These are phyloP conservation scores for Phytopythium mirpurense DNA, from an alignment of 352 stramenopile genomes.

Conservation along the genomic window DNA sequence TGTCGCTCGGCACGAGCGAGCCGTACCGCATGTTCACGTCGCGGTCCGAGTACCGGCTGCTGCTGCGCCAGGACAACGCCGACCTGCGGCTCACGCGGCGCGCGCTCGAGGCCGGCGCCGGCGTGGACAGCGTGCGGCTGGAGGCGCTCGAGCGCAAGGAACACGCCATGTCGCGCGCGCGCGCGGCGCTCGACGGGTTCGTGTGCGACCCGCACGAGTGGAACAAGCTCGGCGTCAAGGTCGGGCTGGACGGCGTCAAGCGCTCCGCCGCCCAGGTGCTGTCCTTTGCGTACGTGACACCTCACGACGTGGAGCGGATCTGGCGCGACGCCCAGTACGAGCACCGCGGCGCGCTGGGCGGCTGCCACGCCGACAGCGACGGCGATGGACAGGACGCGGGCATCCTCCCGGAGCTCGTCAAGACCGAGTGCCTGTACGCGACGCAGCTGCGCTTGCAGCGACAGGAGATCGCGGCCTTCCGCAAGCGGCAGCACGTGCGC, in stretches of 20 bases:
- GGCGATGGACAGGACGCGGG: conserved; percentile 9
- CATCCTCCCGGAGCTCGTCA: conserved; percentile 45
- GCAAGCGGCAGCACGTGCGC: conserved; percentile 89
- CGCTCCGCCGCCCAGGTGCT: conserved; percentile 72
- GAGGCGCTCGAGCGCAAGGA: conserved; percentile 85
- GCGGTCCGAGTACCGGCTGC: conserved; percentile 88
- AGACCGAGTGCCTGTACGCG: conserved; percentile 91
- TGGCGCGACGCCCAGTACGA: conserved; percentile 45
- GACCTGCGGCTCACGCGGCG: conserved; percentile 95
- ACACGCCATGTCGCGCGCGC: conserved; percentile 50
- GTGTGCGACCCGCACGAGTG: conserved; percentile 73
- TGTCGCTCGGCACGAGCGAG: conserved; percentile 94
- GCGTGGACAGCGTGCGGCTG: conserved; percentile 69
- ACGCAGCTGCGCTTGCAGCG: conserved; percentile 92
- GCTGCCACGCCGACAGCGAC: too few relatives aligned
- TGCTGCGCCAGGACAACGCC: conserved; percentile 94
- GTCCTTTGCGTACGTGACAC: conserved; percentile 59
- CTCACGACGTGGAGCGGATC: conserved; percentile 51
- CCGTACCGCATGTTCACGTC: conserved; percentile 99
- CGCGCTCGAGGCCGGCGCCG: conserved; percentile 78
- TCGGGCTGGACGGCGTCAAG: conserved; percentile 72
- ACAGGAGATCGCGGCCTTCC: conserved; percentile 95
- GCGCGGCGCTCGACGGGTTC: conserved; percentile 52
- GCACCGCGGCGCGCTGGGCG: conserved; percentile 38
- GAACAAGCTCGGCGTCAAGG: conserved; percentile 76